phyloP scores from a whole-genome alignment of 805 yeast species.

The Deakozyma indianensis region DNA sequence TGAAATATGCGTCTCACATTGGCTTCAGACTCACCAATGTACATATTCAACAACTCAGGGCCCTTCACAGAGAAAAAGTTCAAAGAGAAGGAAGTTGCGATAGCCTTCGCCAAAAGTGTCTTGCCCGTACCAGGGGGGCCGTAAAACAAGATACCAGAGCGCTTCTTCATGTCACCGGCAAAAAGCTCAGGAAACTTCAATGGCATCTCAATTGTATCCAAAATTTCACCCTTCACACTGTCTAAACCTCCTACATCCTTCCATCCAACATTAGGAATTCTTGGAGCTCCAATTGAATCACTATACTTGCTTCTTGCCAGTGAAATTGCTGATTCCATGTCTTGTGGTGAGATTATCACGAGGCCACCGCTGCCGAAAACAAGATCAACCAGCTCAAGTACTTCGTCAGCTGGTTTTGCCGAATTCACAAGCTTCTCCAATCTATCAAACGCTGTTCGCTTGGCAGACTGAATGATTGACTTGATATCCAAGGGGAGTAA shows the following conservation, averaged over 20 bases:
- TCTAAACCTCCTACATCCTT: constrained; percentile 95
- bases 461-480: constrained; percentile 56
- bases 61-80: constrained; percentile 96
- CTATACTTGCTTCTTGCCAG: constrained; percentile 79
- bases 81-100: constrained; percentile 86
- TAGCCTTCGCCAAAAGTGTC: constrained; percentile 89
- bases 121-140: constrained; percentile 99
- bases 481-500: constrained; percentile 70
- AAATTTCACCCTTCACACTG: constrained; percentile 74
- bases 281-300: constrained; percentile 92
- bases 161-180: constrained; percentile 75
- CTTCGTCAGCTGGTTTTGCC: neutral
- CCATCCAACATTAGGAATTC: constrained; percentile 92
- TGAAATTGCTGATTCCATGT: constrained; percentile 56
- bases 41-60: constrained; percentile 92
- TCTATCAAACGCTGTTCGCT: constrained; percentile 39
- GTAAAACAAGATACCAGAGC: constrained; percentile 88
- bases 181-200: constrained; percentile 84
- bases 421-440: constrained; percentile 20
- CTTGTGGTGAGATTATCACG: constrained; percentile 38
- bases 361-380: constrained; percentile 40
- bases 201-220: constrained; percentile 95
- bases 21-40: constrained; percentile 97
- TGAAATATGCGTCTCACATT: constrained; percentile 91
- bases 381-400: constrained; percentile 19